Base-by-base conservation (phyloP, 192 early-diverging fungal species). In the Physocladia obscura region DNA sequence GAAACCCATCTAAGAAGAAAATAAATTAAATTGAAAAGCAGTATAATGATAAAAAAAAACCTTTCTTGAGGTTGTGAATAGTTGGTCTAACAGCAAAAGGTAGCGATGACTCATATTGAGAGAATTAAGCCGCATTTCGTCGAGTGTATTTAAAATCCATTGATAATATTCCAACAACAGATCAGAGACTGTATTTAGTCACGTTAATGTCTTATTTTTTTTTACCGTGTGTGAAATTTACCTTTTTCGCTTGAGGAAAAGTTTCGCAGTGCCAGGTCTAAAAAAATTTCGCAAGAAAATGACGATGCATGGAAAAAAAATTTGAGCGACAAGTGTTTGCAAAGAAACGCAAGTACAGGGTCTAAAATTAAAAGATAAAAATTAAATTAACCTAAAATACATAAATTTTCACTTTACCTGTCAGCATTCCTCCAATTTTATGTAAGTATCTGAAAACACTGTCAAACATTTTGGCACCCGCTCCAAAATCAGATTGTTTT, bases 391-490 rank as follows among this genome's bases (percentile, higher is more conserved):
- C 13, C 57, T 15, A 2, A 24, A 15, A 6, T 47, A 22, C 8
- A 37, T 6, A n/a, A 44, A 19, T 13, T 8, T 13, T 6, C 21
- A 47, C 22, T 17, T 34, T 51, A 65, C 62, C 62, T n/a, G 49
- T 6, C 6, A 22, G 36, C 8, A 15, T n/a, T 1, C 29, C 44
- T 4, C 49, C 44, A 22, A 50, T 11, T 26, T 65, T 65, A n/a
- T 65, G 49, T 4, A 65, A 30, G 21, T 32, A 31, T 6, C 62
- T 24, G n/a, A 65, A 65, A 4, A 65, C 49, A 29, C 5, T 32
- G 31, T 65, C 62, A 51, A 30, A 49, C 49, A 65, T 51, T 49
- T 51, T 49, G 11, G 2, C 44, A n/a, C 47, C 49, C 1, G 36
- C 15, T 13, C 6, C 62, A 2, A 11, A 4, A 32, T 49, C 40